Evolutionary conservation across 208 protist species (phyloP).

Genomic region (Strigomonas culicis): DNA sequence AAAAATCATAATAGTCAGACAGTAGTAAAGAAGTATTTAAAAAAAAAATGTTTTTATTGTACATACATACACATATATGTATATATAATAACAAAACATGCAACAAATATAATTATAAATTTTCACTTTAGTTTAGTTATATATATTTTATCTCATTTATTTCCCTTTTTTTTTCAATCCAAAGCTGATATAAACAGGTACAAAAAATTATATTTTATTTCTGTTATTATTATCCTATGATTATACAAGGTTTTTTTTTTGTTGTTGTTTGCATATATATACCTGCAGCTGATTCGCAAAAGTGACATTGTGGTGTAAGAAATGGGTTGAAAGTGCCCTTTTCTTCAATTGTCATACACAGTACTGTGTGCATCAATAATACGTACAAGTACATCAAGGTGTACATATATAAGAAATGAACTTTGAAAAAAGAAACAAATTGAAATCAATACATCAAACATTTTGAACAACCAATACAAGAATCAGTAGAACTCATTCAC

Average conservation of each 20-base stretch:
- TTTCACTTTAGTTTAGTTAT: slow-evolving; percentile 8
- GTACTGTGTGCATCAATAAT: no score
- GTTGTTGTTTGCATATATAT: not conserved
- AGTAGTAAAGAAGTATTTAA: slow-evolving; percentile 5
- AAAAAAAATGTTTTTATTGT: slow-evolving; percentile 7
- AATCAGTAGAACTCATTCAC: no score
- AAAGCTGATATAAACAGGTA: no score
- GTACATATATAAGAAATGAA: no score
- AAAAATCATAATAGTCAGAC: not conserved
- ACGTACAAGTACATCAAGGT: no score
- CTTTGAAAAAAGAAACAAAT: no score
- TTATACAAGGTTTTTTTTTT: slow-evolving; percentile 1
- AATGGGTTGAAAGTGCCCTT: no score
- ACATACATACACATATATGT: slow-evolving; percentile 11
- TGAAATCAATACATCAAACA: no score
- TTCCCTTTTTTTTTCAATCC: not conserved
- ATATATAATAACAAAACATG: slow-evolving; percentile 17
- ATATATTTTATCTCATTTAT: not conserved
- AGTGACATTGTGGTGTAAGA: no score
- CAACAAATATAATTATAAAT: slow-evolving; percentile 12
- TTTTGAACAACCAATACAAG: no score
- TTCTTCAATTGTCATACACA: not conserved
- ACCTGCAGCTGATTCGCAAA: no score
- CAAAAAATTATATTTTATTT: no score
- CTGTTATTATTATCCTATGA: slow-evolving; percentile 8